Conservation (phyloP, 1,284 basidiomycete genomes). For the Trichosporon sp. region DNA sequence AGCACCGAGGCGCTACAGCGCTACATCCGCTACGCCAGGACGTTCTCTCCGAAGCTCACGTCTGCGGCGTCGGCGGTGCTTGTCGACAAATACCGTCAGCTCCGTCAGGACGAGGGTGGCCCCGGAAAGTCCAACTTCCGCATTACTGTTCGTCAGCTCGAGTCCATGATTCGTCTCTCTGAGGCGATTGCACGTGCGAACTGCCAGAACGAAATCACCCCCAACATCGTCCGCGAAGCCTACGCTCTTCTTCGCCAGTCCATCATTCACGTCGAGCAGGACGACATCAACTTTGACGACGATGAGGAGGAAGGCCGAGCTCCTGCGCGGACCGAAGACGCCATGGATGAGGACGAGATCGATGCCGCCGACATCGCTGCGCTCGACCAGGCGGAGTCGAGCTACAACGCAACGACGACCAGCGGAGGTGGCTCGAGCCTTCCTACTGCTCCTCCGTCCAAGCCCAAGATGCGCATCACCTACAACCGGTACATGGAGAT, state of each 20-base stretch:
- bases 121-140: conserved; percentile 87
- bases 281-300: conserved; percentile 96
- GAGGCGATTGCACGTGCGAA: conserved; percentile 97
- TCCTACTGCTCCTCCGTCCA: conserved; percentile 33
- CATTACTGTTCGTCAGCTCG: conserved; percentile 94
- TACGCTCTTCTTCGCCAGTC: conserved; percentile 90
- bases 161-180: conserved; percentile 95
- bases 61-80: conserved; percentile 86
- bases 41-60: conserved; percentile 95
- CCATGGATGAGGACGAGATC: conserved; percentile 59
- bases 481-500: conserved; percentile 89
- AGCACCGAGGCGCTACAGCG: conserved; percentile 93
- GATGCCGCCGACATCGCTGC: conserved; percentile 57
- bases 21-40: conserved; percentile 93
- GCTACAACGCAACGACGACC: conserved; percentile 37
- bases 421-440: conserved; percentile 29
- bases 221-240: conserved; percentile 90
- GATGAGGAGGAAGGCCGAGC: conserved; percentile 62
- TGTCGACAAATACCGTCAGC: conserved; percentile 89
- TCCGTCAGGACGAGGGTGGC: conserved; percentile 88
- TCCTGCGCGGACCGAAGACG: conserved; percentile 49
- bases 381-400: conserved; percentile 45
- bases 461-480: conserved; percentile 81
- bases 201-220: conserved; percentile 86
- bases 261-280: conserved; percentile 99